Base-by-base conservation (phyloP, 495 filamentous ascomycete genomes). In the Aspergillus cristatus region DNA sequence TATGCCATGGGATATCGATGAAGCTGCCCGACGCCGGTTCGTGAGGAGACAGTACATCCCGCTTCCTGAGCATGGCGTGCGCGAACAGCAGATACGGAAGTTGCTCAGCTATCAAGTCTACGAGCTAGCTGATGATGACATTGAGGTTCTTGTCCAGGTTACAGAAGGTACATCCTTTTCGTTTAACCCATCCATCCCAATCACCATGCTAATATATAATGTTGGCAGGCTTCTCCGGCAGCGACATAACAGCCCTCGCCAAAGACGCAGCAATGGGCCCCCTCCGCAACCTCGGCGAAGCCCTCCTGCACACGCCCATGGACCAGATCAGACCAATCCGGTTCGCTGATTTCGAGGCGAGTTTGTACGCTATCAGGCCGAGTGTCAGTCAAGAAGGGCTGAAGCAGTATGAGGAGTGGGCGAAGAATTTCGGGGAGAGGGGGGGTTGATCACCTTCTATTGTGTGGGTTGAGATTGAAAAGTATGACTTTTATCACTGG, bases 181-280 rank as follows among this genome's bases (percentile, higher is more conserved):
- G 18, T 15, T 35, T 7, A 18, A 7, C 31, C 20, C 20, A 0
- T 37, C 17, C 25, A 20, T 35, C 34, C 17, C 16, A 22, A 3
- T 20, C 29, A 43, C 12, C 28, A 14, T 14, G 8, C 6, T 28
- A 12, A 28, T 18, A 34, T 22, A 28, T 13, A 37, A 33, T 18
- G n/a, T 11, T 7, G 13, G 1, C 49, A 96, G 91, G 89, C 34
- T 99, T 94, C 67, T 94, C 86, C 25, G 93, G 91, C 41, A 94
- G 87, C 3, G 91, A 99, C 55, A 94, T 99, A 38, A 99, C 91
- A 7, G 91, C 91, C 5, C 65, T 99, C 16, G 93, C 91, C 7
- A 99, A 99, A 60, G 91, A 99, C 54, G 91, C 91, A 7, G 91
- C 91, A 16, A 99, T 99, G 91, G 93, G 91, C 0, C 91, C 93